A percentile compares a stretch with the other conserved stretches of the same genome.
Evolutionary conservation across 306 rosid genomes (phyloP).

Genomic region (Clitoria ternatea): DNA sequence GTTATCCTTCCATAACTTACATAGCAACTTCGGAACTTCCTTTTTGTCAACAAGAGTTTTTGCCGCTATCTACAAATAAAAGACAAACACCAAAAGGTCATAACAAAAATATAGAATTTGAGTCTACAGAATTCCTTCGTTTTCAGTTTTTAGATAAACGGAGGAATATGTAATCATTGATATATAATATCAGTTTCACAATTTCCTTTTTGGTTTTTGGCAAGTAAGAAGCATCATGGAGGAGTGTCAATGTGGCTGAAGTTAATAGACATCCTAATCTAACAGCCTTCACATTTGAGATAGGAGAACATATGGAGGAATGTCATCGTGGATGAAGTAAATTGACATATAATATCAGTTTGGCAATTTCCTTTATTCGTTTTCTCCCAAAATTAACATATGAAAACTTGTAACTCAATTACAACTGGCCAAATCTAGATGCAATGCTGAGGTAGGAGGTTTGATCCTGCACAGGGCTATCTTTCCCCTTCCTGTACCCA

Average conservation of each 20-base stretch:
- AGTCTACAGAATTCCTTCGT: neutral
- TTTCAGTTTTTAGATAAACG: neutral
- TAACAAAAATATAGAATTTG: neutral
- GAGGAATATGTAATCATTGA: neutral
- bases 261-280: neutral
- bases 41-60: conserved; percentile 71
- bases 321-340: too few species aligned
- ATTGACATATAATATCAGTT: too few species aligned
- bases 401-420: neutral
- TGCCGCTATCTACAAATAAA: conserved; percentile 58
- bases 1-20: conserved; percentile 75
- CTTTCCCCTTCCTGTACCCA: neutral
- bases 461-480: neutral
- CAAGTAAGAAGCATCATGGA: neutral
- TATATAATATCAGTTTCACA: neutral
- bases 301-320: too few species aligned
- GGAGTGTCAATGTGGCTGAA: neutral
- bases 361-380: too few species aligned
- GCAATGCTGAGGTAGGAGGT: neutral
- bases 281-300: neutral
- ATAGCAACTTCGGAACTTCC: conserved; percentile 69
- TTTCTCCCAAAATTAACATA: neutral
- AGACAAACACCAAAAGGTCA: conserved; percentile 6
- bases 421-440: neutral
- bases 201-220: neutral